These are phyloP conservation scores for Colletotrichum sublineola DNA, from an alignment of 2,329 filamentous ascomycete species.

Conservation along the genomic window DNA sequence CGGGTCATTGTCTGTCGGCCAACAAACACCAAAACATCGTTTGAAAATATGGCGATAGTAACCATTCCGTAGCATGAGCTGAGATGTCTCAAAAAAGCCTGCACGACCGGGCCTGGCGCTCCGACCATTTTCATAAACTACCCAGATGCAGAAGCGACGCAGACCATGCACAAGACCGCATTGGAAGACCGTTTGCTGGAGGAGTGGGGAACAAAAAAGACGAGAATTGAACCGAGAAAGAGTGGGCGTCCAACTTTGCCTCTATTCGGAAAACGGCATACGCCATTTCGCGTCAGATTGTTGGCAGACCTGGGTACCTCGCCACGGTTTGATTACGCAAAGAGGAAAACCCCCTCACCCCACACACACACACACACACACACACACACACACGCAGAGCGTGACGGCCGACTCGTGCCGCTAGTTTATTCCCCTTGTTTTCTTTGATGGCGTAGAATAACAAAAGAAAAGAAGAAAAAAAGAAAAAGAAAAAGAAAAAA, in stretches of 20 bases:
- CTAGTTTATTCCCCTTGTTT: too few species aligned
- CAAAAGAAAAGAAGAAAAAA: too few species aligned
- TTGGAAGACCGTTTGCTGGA: not conserved
- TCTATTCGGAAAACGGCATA: constrained; percentile 40
- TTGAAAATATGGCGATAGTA: too few species aligned
- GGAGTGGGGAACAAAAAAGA: not conserved
- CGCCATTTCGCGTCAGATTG: constrained; percentile 35
- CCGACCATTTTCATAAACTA: not conserved
- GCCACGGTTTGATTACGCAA: constrained; percentile 11
- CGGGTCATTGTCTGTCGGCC: not conserved
- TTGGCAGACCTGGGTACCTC: constrained; percentile 33
- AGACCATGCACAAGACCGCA: not conserved
- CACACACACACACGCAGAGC: not conserved
- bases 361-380: not conserved
- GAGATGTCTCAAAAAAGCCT: too few species aligned
- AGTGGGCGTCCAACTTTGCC: constrained; percentile 33
- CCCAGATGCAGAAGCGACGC: not conserved
- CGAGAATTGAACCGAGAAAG: not conserved
- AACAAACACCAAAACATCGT: not conserved
- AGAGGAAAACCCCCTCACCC: not conserved
- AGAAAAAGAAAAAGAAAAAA: too few species aligned
- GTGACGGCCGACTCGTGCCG: not conserved
- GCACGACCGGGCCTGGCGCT: not conserved
- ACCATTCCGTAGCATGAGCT: not conserved
- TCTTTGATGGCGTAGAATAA: too few species aligned